These are phyloP conservation scores for Arbutus unedo DNA, from an alignment of 148 eudicot species.

Conservation along the genomic window DNA sequence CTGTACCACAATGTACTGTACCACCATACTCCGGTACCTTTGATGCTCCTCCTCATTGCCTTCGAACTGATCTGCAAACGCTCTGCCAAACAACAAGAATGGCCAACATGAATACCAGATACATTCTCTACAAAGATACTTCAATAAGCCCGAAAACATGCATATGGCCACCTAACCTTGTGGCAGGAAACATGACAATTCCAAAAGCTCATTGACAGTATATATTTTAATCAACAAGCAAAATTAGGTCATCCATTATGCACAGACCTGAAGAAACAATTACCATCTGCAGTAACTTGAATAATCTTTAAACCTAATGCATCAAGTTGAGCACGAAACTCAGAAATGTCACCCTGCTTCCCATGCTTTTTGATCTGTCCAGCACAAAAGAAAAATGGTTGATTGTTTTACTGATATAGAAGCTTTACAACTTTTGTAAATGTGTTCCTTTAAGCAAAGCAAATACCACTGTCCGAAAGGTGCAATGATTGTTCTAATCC, in stretches of 20 bases:
- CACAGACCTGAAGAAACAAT: slow-evolving; percentile 96
- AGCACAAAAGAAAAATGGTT: slow-evolving; percentile 9
- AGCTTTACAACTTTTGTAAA: neutral
- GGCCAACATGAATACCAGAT: slow-evolving; percentile 25
- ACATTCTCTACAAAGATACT: slow-evolving; percentile 10
- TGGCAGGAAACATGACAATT: slow-evolving; percentile 15
- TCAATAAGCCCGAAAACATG: neutral
- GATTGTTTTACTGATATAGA: neutral
- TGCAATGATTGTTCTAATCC: neutral
- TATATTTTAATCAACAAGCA: slow-evolving; percentile 2
- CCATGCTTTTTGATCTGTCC: slow-evolving; percentile 65
- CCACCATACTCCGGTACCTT: slow-evolving; percentile 80
- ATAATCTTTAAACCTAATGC: slow-evolving; percentile 71
- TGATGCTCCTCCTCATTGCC: slow-evolving; percentile 79
- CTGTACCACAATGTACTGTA: slow-evolving; percentile 66
- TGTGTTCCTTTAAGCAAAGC: neutral
- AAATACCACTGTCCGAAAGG: neutral
- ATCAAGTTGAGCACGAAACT: slow-evolving; percentile 74
- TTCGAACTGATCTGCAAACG: slow-evolving; percentile 89
- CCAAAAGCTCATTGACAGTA: slow-evolving; percentile 8
- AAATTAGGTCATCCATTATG: slow-evolving; percentile 12
- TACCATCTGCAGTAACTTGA: slow-evolving; percentile 90
- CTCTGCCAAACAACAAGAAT: slow-evolving; percentile 52
- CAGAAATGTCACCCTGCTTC: slow-evolving; percentile 61
- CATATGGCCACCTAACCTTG: neutral